A percentile compares a stretch with the other conserved stretches of the same genome.
phyloP scores from a whole-genome alignment of 352 stramenopile species.

The Blastocystis sp. region DNA sequence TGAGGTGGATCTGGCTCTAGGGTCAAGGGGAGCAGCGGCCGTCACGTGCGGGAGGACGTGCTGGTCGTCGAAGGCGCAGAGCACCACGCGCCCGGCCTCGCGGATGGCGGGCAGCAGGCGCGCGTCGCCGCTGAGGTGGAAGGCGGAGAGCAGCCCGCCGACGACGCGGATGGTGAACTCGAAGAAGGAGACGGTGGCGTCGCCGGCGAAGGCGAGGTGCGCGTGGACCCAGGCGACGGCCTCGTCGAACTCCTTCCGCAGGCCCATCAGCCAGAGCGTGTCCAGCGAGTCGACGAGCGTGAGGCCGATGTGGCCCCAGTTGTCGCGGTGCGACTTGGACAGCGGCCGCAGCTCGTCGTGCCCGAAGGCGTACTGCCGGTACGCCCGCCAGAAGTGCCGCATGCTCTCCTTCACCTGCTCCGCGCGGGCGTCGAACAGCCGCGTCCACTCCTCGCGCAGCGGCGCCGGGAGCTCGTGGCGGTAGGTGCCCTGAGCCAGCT shows the following conservation, averaged over 20 bases:
- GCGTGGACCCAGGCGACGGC: slow-evolving; percentile 82
- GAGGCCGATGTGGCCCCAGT: slow-evolving; percentile 85
- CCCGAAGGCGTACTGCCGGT: slow-evolving; percentile 89
- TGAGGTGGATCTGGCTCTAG: slow-evolving; percentile 73
- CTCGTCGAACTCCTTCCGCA: slow-evolving; percentile 85
- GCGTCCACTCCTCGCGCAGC: background rate
- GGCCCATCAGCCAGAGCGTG: slow-evolving; percentile 93
- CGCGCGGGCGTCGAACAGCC: slow-evolving; percentile 65
- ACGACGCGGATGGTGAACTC: slow-evolving; percentile 97
- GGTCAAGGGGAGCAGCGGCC: slow-evolving; percentile 86
- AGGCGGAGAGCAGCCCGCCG: slow-evolving; percentile 90
- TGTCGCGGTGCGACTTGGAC: slow-evolving; percentile 76
- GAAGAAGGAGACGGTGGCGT: slow-evolving; percentile 86
- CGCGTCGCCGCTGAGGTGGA: slow-evolving; percentile 80
- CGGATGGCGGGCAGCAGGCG: slow-evolving; percentile 83
- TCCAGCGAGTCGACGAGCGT: slow-evolving; percentile 90
- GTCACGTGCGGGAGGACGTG: slow-evolving; percentile 77
- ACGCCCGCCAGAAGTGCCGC: slow-evolving; percentile 81
- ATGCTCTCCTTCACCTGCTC: slow-evolving; percentile 77
- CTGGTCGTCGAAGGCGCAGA: slow-evolving; percentile 82
- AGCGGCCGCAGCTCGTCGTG: slow-evolving; percentile 88
- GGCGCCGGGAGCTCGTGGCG: background rate
- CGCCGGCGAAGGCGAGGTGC: slow-evolving; percentile 76
- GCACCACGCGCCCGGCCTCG: slow-evolving; percentile 85
- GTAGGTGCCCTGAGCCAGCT: slow-evolving; percentile 45